Base-by-base conservation (phyloP, 352 stramenopile species). In the Pythium vanterpoolii region DNA sequence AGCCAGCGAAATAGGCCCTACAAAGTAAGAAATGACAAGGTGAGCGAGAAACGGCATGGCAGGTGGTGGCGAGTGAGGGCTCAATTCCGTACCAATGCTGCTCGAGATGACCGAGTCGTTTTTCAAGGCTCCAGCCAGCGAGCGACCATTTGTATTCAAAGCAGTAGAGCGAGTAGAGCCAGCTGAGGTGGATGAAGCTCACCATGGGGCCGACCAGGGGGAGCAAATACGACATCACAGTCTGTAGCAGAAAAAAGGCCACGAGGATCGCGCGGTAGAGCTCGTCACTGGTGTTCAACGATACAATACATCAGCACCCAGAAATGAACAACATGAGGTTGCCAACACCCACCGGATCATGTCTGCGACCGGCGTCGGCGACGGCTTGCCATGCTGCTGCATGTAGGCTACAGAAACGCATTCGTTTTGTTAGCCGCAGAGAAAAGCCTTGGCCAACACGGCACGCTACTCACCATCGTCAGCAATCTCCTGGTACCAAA, bases 101-200 rank as follows among this genome's bases (percentile, higher is more conserved):
- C 71, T 95, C 86, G 40, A 95, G 71, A 62, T 92, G 79, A 0
- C 64, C 76, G 19, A 95, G 72, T 2, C 80, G 75, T 49, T 82
- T 80, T 60, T 95, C 86, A 2, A 95, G 79, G 58, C 83, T 91
- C 86, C 86, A 95, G 5, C 86, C 86, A 39, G 83, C 84, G 28
- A 93, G 67, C 36, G 83, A 92, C 86, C 86, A 95, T 71, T 93
- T 95, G 79, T 95, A 95, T 64, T 95, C 86, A 58, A 94, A 95
- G 71, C 84, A 93, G 61, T 95, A 95, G n/a, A 95, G 78, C 43
- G 86, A 89, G 66, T 95, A 95, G 26, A 95, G 64, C 86, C 86
- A 95, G 42, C 86, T 93, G 40, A 93, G 54, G 59, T 93, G 83
- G 48, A 93, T 83, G 50, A 95, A 95, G 63, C 86, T 95, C 24